Conservation (phyloP, 2,329 filamentous ascomycete species). For the Monilinia aucupariae region DNA sequence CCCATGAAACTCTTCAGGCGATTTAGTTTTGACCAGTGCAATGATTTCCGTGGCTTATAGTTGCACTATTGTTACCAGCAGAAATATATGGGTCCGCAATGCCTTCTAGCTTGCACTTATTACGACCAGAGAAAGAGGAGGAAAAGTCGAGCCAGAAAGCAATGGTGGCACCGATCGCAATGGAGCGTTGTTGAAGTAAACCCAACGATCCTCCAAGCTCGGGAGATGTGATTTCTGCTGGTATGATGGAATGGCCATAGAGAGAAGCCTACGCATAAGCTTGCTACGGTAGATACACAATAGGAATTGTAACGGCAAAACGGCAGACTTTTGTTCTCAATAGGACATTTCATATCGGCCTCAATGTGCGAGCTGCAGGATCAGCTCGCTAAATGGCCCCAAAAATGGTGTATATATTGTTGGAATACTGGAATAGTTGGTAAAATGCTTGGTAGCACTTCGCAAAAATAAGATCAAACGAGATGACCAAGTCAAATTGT, state of each 20-base stretch:
- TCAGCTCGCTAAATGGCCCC: neutral
- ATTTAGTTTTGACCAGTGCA: constrained; percentile 33
- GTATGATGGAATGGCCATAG: constrained; percentile 50
- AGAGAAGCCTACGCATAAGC: constrained; percentile 28
- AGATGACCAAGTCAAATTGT: neutral
- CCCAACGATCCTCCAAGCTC: constrained; percentile 55
- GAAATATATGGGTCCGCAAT: constrained; percentile 9
- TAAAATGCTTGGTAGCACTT: neutral
- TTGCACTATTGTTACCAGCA: constrained; percentile 38
- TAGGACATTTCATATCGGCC: neutral
- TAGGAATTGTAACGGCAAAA: neutral
- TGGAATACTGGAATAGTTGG: neutral
- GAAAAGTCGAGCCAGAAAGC: constrained; percentile 56
- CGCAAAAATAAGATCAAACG: neutral
- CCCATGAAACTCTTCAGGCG: constrained; percentile 57
- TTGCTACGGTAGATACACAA: neutral
- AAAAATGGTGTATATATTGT: neutral
- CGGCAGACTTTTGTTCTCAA: neutral
- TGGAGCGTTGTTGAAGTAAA: constrained; percentile 56
- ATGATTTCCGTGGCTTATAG: constrained; percentile 47
- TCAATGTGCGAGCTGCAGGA: neutral
- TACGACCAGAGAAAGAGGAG: constrained; percentile 44
- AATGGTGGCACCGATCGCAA: constrained; percentile 44
- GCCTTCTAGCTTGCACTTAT: constrained; percentile 34
- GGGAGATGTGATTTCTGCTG: constrained; percentile 54